phyloP scores from a whole-genome alignment of 345 rosid species.

The Moricandia arvensis region DNA sequence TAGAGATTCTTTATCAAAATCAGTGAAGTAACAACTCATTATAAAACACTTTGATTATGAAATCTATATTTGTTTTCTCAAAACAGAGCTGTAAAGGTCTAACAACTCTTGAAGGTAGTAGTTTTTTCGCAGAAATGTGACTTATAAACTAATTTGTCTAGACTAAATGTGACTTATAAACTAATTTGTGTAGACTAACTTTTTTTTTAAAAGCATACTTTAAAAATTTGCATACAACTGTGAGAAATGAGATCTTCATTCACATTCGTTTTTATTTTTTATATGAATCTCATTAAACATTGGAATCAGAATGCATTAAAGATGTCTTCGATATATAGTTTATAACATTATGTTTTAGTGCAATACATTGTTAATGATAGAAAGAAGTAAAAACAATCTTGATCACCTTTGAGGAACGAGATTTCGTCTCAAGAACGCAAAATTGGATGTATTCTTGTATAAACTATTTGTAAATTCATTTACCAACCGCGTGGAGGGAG shows the following conservation, averaged over 20 bases:
- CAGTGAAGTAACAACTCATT: constrained; percentile 29
- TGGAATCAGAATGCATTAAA: constrained; percentile 4
- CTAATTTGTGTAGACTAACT: constrained; percentile 1
- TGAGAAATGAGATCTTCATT: background rate
- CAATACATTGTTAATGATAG: background rate
- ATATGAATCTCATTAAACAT: background rate
- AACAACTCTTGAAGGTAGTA: constrained; percentile 9
- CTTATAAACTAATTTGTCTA: background rate
- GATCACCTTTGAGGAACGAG: background rate
- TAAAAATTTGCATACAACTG: background rate
- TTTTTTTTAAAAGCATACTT: background rate
- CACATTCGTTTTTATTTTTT: constrained; percentile 1
- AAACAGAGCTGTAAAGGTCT: constrained; percentile 16
- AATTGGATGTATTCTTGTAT: background rate
- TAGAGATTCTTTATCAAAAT: constrained; percentile 18
- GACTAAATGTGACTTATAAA: background rate
- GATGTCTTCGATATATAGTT: background rate
- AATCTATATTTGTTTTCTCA: background rate
- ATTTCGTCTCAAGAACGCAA: constrained; percentile 15
- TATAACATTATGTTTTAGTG: constrained; percentile 3
- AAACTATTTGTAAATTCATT: background rate
- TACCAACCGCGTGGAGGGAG: constrained; percentile 22
- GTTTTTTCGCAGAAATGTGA: constrained; percentile 14
- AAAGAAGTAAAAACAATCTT: background rate
- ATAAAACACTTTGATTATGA: background rate